These are phyloP conservation scores for Solanum chilense DNA, from an alignment of 257 asterid genomes.

Conservation along the genomic window DNA sequence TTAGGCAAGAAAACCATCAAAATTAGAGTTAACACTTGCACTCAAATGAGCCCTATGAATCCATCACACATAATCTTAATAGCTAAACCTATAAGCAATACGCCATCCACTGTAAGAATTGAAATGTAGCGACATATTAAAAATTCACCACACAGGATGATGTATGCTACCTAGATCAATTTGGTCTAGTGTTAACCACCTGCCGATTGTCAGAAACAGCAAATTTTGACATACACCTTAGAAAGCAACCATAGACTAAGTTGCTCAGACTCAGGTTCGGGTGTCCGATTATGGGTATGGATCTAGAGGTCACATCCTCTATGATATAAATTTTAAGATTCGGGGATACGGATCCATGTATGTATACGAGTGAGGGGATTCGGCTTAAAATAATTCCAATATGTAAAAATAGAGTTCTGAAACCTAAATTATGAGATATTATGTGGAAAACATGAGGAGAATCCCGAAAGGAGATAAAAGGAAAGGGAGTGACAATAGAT, in stretches of 20 bases:
- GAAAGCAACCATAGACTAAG: neutral
- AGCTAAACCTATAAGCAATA: neutral
- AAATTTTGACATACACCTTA: neutral
- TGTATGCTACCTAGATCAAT: neutral
- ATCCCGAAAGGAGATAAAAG: too few species aligned
- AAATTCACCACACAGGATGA: neutral
- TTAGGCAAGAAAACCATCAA: neutral
- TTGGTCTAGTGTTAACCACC: neutral
- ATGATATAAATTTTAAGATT: too few species aligned
- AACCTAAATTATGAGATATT: too few species aligned
- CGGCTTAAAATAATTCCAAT: too few species aligned
- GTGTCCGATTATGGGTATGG: neutral
- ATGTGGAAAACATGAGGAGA: too few species aligned
- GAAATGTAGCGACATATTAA: neutral
- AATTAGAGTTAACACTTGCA: neutral
- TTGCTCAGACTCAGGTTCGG: neutral
- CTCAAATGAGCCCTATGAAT: neutral
- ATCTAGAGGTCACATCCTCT: too few species aligned
- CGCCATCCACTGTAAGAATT: neutral
- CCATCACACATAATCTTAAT: neutral
- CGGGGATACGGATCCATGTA: too few species aligned
- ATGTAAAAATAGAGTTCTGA: neutral
- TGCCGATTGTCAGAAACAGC: neutral
- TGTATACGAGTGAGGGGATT: too few species aligned
- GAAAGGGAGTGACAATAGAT: neutral